Evolutionary conservation across 352 stramenopile species (phyloP), one percentile per base, ranked within the genome.

Genomic region (Phytophthora fragariaefolia): DNA sequence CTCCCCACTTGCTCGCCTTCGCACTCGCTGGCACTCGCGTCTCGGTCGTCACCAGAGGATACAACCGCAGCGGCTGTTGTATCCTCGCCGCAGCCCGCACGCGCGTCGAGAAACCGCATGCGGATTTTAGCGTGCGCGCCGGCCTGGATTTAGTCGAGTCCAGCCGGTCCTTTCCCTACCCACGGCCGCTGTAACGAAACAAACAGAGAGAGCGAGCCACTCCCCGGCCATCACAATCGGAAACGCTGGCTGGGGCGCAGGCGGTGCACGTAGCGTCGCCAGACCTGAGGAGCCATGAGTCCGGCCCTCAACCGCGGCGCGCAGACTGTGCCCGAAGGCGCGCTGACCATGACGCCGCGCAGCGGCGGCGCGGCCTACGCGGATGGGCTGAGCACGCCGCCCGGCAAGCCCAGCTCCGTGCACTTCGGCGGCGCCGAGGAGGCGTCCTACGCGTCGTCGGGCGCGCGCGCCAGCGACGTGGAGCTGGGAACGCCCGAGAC

Each of bases 401-500:
- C 74, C 13, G 66, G 51, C 23, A 77, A 77, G 42, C 13, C 27
- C 15, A 69, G 60, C 42, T 72, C 51, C 5, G 70, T 73, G 26
- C 65, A 72, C 42, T 68, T 73, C 32, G 65, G 32, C 8, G 61
- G 34, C n/a, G n/a, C n/a, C 15, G 46, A 66, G 6, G 64, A 66
- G 7, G 56, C 56, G 38, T 79, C 72, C 4, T 74, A 66, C 48
- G 51, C 47, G 45, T 70, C 62, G 10, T 76, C 68, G 3, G 30
- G 12, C 30, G 30, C 30, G n/a, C 51, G 57, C 30, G 42, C 59
- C 24, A 46, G 58, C 46, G 36, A 70, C 49, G 58, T 62, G 28
- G 70, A 71, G 10, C 50, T 79, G 2, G 60, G 58, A 23, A 79
- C 74, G 28, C 70, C 74, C 55, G 74, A 77, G 59, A 73, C 70